Percentiles rank a stretch among this genome's conserved stretches.
Evolutionary conservation across 768 basidiomycete species (phyloP).

Genomic region (Cystobasidium ongulense): DNA sequence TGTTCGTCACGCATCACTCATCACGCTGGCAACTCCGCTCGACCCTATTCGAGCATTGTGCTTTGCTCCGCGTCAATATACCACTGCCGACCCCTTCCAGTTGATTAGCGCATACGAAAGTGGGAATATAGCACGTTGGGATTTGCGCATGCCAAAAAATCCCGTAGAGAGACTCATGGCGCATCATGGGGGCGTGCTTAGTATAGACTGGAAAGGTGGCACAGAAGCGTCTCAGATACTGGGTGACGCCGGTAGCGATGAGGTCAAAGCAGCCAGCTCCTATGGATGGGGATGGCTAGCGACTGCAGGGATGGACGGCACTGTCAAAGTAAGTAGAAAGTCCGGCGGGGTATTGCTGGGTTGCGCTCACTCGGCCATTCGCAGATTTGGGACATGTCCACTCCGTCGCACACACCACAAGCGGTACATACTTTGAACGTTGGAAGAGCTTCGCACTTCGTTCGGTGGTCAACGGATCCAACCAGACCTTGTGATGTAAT

Average conservation of each 20-base stretch:
- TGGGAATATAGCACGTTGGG: constrained; percentile 22
- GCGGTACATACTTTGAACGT: constrained; percentile 9
- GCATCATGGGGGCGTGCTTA: constrained; percentile 27
- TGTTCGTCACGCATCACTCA: constrained; percentile 15
- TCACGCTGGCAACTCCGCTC: constrained; percentile 9
- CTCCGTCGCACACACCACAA: not conserved
- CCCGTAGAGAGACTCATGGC: constrained; percentile 14
- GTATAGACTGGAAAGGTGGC: constrained; percentile 26
- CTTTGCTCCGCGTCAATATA: constrained; percentile 5
- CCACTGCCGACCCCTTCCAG: constrained; percentile 27
- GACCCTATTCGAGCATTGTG: constrained; percentile 16
- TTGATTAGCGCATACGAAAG: constrained; percentile 14
- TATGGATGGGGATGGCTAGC: constrained; percentile 27
- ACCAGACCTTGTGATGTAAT: constrained; percentile 21
- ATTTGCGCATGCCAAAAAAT: constrained; percentile 23
- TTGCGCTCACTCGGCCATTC: not conserved
- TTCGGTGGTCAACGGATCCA: constrained; percentile 17
- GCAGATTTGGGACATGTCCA: constrained; percentile 30
- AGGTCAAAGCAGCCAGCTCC: not conserved
- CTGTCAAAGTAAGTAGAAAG: constrained; percentile 6
- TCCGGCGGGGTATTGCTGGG: not conserved
- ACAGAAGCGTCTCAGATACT: not conserved
- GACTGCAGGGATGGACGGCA: constrained; percentile 24
- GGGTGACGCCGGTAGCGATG: not conserved
- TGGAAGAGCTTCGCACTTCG: constrained; percentile 2